Evolutionary conservation across 805 yeast genomes (phyloP).

Genomic region (Metschnikowia lachancei): DNA sequence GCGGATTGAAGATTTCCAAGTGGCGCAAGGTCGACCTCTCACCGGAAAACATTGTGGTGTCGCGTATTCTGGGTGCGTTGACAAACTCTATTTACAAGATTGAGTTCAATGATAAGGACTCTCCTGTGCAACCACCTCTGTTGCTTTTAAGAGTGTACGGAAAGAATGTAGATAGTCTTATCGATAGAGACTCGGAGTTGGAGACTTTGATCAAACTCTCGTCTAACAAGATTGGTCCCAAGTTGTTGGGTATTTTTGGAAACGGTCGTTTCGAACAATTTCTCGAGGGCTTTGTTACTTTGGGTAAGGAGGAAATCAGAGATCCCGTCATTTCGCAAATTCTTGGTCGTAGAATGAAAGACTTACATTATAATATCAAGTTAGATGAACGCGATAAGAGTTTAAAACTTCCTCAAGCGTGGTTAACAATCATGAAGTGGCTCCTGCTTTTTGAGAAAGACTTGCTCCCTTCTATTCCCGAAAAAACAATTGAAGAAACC

Average conservation of each 20-base stretch:
- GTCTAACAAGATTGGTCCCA: constrained; percentile 79
- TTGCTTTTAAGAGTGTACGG: constrained; percentile 84
- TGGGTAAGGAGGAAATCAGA: constrained; percentile 70
- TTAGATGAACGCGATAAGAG: constrained; percentile 55
- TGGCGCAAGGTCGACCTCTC: constrained; percentile 65
- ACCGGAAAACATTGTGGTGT: constrained; percentile 45
- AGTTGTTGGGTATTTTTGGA: constrained; percentile 79
- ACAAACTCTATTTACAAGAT: constrained; percentile 87
- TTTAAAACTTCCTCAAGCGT: constrained; percentile 58
- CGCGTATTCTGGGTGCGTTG: constrained; percentile 85
- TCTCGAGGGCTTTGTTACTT: constrained; percentile 74
- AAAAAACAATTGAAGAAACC: constrained; percentile 33
- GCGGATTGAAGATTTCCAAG: constrained; percentile 64
- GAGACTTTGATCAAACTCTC: constrained; percentile 70
- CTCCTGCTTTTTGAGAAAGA: constrained; percentile 41
- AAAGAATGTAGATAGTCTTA: constrained; percentile 76
- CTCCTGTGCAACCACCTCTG: constrained; percentile 46
- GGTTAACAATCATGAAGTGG: constrained; percentile 78
- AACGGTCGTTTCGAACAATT: constrained; percentile 96
- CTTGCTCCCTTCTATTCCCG: constrained; percentile 37
- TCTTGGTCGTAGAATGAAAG: constrained; percentile 96
- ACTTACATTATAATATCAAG: constrained; percentile 77
- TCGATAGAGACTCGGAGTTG: constrained; percentile 82
- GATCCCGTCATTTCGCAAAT: constrained; percentile 72
- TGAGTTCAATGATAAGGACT: constrained; percentile 45